Evolutionary conservation across 768 basidiomycete species (phyloP).

Genomic region (Saitozyma sp.): DNA sequence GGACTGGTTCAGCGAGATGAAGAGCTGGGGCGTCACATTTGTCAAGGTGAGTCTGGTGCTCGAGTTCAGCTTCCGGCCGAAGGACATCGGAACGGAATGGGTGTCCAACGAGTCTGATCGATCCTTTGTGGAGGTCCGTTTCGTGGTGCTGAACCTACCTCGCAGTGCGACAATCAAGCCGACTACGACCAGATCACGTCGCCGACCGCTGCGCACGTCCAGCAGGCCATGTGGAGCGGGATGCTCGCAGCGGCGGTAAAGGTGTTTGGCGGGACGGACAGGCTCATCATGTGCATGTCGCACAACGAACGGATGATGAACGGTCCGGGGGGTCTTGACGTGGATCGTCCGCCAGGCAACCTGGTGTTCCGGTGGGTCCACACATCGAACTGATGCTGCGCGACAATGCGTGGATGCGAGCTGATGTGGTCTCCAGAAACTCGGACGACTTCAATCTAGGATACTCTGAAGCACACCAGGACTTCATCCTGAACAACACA

Average conservation of each 20-base stretch:
- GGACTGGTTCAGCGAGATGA: conserved; percentile 34
- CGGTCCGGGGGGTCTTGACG: conserved; percentile 34
- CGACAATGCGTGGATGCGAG: neutral
- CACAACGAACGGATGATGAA: conserved; percentile 44
- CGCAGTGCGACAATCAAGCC: conserved; percentile 44
- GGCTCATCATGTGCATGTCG: conserved; percentile 43
- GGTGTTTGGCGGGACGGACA: conserved; percentile 23
- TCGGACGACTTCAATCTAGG: conserved; percentile 39
- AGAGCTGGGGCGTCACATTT: conserved; percentile 25
- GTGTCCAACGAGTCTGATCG: neutral
- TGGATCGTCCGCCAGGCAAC: conserved; percentile 21
- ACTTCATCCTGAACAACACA: conserved; percentile 29
- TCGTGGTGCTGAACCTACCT: neutral
- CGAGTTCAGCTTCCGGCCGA: neutral
- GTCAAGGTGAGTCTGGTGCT: conserved; percentile 26
- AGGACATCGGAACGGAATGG: neutral
- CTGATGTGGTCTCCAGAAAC: conserved; percentile 19
- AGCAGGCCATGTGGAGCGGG: conserved; percentile 36
- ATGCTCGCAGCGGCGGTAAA: conserved; percentile 28
- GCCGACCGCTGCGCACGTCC: conserved; percentile 8
- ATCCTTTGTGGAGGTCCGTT: neutral
- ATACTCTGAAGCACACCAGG: conserved; percentile 20
- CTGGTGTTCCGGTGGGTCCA: conserved; percentile 33
- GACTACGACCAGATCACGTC: conserved; percentile 15
- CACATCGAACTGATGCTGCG: neutral